Percentiles rank a stretch among this genome's conserved stretches.
These are phyloP conservation scores for Apiosordaria backusii DNA, from an alignment of 495 filamentous ascomycete species.

Conservation along the genomic window DNA sequence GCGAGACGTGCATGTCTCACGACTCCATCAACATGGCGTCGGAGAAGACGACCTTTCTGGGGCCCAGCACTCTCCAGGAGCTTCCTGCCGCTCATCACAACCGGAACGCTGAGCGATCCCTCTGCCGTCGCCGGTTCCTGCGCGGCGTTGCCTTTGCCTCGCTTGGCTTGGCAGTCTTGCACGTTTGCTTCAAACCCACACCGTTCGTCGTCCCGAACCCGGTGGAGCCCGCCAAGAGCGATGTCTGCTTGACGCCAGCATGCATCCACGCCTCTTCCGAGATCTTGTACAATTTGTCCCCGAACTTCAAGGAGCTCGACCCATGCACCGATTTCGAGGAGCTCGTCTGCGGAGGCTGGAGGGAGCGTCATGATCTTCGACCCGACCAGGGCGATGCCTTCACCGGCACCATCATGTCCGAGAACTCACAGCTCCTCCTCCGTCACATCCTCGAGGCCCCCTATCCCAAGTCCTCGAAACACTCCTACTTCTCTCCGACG, in stretches of 20 bases:
- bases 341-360: conserved; percentile 65
- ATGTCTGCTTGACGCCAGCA: conserved; percentile 54
- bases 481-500: conserved; percentile 45
- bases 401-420: conserved; percentile 59
- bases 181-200: background rate
- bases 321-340: conserved; percentile 68
- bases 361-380: conserved; percentile 40
- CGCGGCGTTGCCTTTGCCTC: background rate
- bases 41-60: background rate
- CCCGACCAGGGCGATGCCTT: conserved; percentile 62
- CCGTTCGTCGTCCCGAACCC: background rate
- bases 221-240: background rate
- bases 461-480: conserved; percentile 46
- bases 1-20: background rate
- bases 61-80: background rate
- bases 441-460: conserved; percentile 63
- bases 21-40: background rate
- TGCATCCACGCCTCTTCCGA: conserved; percentile 70
- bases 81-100: no score
- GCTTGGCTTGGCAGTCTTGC: background rate
- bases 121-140: background rate
- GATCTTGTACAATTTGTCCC: conserved; percentile 62
- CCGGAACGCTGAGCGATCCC: background rate
- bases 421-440: conserved; percentile 57
- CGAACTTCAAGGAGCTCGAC: conserved; percentile 52